Conservation (phyloP, 306 rosid species). For the Citrullus amarus region DNA sequence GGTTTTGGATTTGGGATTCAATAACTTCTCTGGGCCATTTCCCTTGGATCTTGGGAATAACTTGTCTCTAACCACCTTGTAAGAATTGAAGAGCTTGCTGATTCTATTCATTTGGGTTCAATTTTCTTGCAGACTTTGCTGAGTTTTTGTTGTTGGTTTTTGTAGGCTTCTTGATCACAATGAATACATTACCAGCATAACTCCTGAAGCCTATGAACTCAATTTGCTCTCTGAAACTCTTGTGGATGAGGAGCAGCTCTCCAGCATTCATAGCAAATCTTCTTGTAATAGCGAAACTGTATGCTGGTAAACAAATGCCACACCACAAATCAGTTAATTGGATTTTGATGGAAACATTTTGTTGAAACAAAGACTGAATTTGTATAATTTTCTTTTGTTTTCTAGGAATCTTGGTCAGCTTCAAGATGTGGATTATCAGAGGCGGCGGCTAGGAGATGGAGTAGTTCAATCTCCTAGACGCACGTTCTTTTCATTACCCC, state of each 20-base stretch:
- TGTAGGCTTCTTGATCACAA: slow-evolving; percentile 62
- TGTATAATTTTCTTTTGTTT: neutral
- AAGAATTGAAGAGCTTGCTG: slow-evolving; percentile 15
- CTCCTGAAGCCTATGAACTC: slow-evolving; percentile 30
- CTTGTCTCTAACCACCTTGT: slow-evolving; percentile 41
- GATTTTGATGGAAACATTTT: neutral
- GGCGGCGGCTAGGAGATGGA: slow-evolving; percentile 25
- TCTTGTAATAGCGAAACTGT: slow-evolving; percentile 13
- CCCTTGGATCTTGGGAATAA: slow-evolving; percentile 33
- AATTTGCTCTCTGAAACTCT: slow-evolving; percentile 29
- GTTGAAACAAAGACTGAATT: neutral
- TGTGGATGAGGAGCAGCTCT: slow-evolving; percentile 22
- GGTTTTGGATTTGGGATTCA: slow-evolving; percentile 58
- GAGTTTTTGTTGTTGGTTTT: neutral
- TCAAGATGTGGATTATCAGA: slow-evolving; percentile 15
- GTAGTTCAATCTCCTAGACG: slow-evolving; percentile 9
- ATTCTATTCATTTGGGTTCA: neutral
- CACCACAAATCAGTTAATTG: neutral
- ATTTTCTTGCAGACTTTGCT: neutral
- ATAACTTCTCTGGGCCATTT: slow-evolving; percentile 53
- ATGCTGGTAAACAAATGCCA: slow-evolving; percentile 24
- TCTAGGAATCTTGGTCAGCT: slow-evolving; percentile 35
- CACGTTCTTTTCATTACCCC: neutral
- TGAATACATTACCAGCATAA: slow-evolving; percentile 23
- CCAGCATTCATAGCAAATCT: slow-evolving; percentile 9